Base-by-base conservation (phyloP, 108 stramenopile species). In the Tribonema minus region DNA sequence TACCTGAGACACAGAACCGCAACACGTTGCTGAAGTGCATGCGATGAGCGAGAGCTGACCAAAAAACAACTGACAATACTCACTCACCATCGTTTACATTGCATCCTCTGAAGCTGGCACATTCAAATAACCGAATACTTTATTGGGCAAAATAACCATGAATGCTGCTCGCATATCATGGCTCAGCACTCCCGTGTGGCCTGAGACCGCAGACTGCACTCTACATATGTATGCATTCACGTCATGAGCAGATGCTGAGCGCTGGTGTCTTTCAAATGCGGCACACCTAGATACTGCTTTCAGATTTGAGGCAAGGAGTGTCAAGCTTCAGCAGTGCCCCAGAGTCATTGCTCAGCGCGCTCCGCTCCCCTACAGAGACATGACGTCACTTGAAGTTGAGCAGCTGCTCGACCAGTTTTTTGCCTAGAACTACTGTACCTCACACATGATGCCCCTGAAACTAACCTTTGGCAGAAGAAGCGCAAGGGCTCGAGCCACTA, bases 1-100 rank as follows among this genome's bases (percentile, higher is more conserved):
- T 28, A 99, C 97, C 89, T 97, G 94, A 2, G 31, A n/a, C 6
- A 46, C 9, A 46, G 6, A 15, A 46, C 9, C 9, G 41, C 9
- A 46, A 6, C 9, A 46, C 9, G 6, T 12, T 15, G 9, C 6
- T 46, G 41, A 12, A 12, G 6, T 12, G 9, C 9, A 12, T 46
- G 41, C 15, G 9, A 46, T 46, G 15, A 12, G 9, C 6, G 6
- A 15, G 6, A 6, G 41, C 15, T 12, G 41, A 15, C 15, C 6
- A 15, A 12, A 15, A 46, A 12, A 15, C 15, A 15, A 15, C 41
- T 46, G 6, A 15, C 9, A 15, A 46, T 46, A 15, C 41, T 46
- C 41, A 12, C 9, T 15, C 41, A 6, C 9, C 41, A 15, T 46
- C 9, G 6, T 46, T 46, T 46, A 15, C 41, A 46, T 46, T 15